Conservation (phyloP, 1,284 basidiomycete species). For the Ceratobasidium sp. region DNA sequence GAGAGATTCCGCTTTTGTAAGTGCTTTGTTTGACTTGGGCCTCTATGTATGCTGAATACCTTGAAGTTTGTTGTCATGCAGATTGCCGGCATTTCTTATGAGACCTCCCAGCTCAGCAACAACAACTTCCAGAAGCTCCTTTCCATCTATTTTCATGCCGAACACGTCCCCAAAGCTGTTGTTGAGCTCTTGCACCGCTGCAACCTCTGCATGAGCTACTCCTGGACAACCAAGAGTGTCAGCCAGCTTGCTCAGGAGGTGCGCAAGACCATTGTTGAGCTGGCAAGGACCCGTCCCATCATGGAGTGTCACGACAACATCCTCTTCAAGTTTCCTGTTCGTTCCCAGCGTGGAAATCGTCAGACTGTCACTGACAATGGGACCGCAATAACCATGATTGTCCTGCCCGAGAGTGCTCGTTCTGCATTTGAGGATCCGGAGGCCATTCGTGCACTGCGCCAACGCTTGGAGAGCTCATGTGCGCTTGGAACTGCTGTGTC, state of each 20-base stretch:
- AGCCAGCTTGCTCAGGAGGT: background rate
- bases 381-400: slow-evolving; percentile 6
- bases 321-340: background rate
- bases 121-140: slow-evolving; percentile 11
- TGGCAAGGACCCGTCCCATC: background rate
- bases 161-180: slow-evolving; percentile 5
- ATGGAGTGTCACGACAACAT: slow-evolving; percentile 24
- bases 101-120: slow-evolving; percentile 4
- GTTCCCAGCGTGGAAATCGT: slow-evolving; percentile 4
- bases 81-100: background rate
- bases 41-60: too few species aligned
- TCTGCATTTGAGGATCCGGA: slow-evolving; percentile 5
- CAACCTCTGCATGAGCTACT: slow-evolving; percentile 12
- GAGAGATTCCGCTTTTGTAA: background rate
- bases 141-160: background rate
- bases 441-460: background rate
- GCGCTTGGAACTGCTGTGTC: background rate
- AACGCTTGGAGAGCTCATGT: background rate
- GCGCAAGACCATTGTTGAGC: background rate
- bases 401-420: background rate
- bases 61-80: slow-evolving; percentile 5
- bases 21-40: too few species aligned
- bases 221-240: background rate
- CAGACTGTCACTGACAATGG: slow-evolving; percentile 15
- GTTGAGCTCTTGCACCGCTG: slow-evolving; percentile 5